Evolutionary conservation across 1,284 basidiomycete genomes (phyloP), one percentile per base, ranked within the genome.

Genomic region (Pseudozyma pruni): DNA sequence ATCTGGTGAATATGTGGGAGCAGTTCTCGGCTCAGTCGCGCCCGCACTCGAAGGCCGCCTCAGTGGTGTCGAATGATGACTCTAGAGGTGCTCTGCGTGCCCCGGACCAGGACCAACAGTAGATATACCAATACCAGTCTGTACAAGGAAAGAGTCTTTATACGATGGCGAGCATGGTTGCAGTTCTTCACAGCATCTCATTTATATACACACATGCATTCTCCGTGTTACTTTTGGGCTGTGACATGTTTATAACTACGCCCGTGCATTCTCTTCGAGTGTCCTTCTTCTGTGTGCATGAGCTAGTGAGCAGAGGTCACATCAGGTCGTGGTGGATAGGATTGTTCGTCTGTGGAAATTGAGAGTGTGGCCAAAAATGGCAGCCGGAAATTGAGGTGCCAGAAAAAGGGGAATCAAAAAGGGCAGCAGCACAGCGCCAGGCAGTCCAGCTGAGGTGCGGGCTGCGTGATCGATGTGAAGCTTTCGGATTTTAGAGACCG

Each of bases 41-140:
- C 25, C 55, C 62, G 11, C 62, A 66, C 17, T 58, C 55, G 9
- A 66, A 72, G 32, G 70, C 70, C 4, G 54, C 61, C 7, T 57
- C 55, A 14, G 59, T 63, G 16, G 54, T 59, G 33, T 51, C 45
- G 23, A 59, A 63, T 7, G 64, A 72, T 25, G 70, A 68, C 35
- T 53, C 64, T 1, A 49, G 59, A 17, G 53, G 56, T 10, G 53
- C 60, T 8, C 10, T 66, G 51, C 45, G 58, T 16, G 70, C 70
- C 1, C 70, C 70, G 29, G 69, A 72, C 20, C 64, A 68, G 53
- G 64, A 68, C 38, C 70, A 63, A 38, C 63, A 68, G 33, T 68
- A 51, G 37, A 14, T 27, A 17, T 31, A 27, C 27, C 3, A n/a
- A n/a, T n/a, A 17, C 32, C 2, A 20, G 29, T 11, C 8, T 13